Conservation (phyloP, 805 yeast genomes). For the Yamadazyma endophytica region DNA sequence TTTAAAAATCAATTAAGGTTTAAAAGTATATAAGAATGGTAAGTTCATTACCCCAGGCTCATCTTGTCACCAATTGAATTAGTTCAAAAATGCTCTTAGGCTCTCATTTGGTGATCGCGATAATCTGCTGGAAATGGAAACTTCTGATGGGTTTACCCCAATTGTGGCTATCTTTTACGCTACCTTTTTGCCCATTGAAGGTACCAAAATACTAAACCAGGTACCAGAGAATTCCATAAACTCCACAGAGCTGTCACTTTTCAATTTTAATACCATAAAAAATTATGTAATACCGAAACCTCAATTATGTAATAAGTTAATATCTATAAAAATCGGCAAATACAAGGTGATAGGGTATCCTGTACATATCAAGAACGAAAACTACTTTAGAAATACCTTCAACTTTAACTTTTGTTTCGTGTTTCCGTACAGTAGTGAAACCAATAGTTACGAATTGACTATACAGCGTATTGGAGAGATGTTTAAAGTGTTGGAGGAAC, state of each 20-base stretch:
- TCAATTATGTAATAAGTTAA: slow-evolving; percentile 75
- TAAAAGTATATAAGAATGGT: too few relatives aligned
- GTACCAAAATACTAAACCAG: slow-evolving; percentile 86
- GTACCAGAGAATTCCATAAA: slow-evolving; percentile 74
- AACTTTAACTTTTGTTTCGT: slow-evolving; percentile 92
- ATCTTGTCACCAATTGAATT: too few relatives aligned
- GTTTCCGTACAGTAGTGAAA: slow-evolving; percentile 75
- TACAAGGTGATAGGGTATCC: slow-evolving; percentile 85
- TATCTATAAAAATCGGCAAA: slow-evolving; percentile 67
- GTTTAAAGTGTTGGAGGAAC: slow-evolving; percentile 90
- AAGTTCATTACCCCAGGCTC: too few relatives aligned
- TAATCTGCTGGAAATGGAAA: too few relatives aligned
- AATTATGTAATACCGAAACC: slow-evolving; percentile 94
- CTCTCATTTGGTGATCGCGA: too few relatives aligned
- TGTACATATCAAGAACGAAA: slow-evolving; percentile 67
- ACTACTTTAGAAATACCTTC: slow-evolving; percentile 87
- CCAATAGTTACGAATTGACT: slow-evolving; percentile 82
- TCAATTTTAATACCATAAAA: slow-evolving; percentile 80
- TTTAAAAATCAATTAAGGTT: too few relatives aligned
- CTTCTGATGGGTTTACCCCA: slow-evolving; percentile 71
- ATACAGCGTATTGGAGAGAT: slow-evolving; percentile 79
- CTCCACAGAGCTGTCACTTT: slow-evolving; percentile 29
- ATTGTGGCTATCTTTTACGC: slow-evolving; percentile 85
- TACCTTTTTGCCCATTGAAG: slow-evolving; percentile 92
- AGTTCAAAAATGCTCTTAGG: too few relatives aligned